Base-by-base conservation (phyloP, 768 basidiomycete genomes). In the Termitomyces sp. region DNA sequence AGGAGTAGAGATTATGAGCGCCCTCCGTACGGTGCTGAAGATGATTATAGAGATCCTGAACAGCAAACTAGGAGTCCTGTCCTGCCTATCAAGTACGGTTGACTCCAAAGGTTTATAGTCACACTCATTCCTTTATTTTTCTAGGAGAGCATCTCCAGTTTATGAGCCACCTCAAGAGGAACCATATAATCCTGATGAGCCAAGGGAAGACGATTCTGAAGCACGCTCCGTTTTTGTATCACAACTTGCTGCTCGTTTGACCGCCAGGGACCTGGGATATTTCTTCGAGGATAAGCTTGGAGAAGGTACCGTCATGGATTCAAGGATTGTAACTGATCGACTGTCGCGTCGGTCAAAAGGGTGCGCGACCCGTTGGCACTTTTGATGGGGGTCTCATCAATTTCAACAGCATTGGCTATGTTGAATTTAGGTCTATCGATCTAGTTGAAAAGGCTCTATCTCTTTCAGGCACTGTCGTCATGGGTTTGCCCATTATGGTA, bases 271-370 rank as follows among this genome's bases (percentile, higher is more conserved):
- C 77, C 79, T 99, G 74, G 95, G 95, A 63, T 92, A 94, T 75
- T 99, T 99, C 79, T 98, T 99, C 69, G 96, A 98, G 78, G 91
- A 96, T 70, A 92, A 95, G 70, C 80, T 98, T 46, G 96, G 95
- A 22, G 91, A 94, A 75, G 88, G 88, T 37, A 85, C 90, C 20
- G 97, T 99, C 7, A 87, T 95, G 79, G 97, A 99, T 67, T 91
- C 96, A 28, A 80, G 94, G 58, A 94, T 99, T 67, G 97, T 99
- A 34, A 96, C 94, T 1, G 97, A 99, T 68, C 81, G 95, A 65
- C 76, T 97, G 55, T 95, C 95, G 24, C 86, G 94, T 66, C 86
- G 97, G 55, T 97, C 94, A n/a, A 99, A 99, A 75, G 97, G 97
- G 96, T 98, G 63, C 68, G 84, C 63, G 24, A 55, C 24, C 59